These are phyloP conservation scores for Apiospora saccharicola DNA, from an alignment of 2,329 filamentous ascomycete species.

Conservation along the genomic window DNA sequence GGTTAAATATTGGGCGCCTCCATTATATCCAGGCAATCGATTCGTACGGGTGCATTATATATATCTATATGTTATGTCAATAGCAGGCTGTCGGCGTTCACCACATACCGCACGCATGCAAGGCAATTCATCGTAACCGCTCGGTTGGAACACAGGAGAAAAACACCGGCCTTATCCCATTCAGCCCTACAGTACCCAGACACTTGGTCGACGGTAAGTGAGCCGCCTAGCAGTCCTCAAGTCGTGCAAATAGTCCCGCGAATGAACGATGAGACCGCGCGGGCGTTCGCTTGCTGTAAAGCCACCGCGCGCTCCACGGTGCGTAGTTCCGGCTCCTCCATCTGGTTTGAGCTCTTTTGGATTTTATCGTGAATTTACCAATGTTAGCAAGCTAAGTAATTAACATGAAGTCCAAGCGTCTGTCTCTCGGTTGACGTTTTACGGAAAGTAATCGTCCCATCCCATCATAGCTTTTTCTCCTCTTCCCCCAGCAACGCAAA, in stretches of 20 bases:
- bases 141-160: neutral
- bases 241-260: neutral
- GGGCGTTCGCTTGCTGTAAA: slow-evolving; percentile 10
- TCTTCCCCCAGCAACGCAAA: slow-evolving; percentile 1
- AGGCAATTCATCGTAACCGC: neutral
- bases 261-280: slow-evolving; percentile 14
- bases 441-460: neutral
- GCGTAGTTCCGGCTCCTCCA: neutral
- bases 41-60: neutral
- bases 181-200: neutral
- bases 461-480: neutral
- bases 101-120: neutral
- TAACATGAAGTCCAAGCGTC: neutral
- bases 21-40: neutral
- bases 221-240: neutral
- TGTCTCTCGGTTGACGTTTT: neutral
- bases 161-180: neutral
- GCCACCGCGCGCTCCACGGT: slow-evolving; percentile 9
- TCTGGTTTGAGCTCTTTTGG: neutral
- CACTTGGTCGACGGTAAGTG: neutral
- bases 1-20: neutral
- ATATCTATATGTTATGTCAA: neutral
- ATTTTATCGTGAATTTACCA: neutral
- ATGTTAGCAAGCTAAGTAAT: neutral
- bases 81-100: neutral